Conservation (phyloP, 768 basidiomycete genomes). For the Pleurotus djamor region DNA sequence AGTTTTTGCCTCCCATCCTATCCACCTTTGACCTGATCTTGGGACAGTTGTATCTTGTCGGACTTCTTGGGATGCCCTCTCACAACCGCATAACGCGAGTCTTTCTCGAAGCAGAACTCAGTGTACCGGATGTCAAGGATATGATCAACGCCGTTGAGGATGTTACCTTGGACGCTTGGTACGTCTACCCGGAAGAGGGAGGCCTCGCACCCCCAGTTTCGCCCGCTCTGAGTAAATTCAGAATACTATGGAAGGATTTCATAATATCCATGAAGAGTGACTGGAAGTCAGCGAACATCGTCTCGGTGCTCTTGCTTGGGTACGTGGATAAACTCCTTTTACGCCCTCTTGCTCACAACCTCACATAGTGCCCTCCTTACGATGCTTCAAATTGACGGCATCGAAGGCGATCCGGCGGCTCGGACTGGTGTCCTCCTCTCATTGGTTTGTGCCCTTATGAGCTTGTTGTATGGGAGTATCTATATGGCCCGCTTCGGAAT, state of each 20-base stretch:
- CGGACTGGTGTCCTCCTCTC: conserved; percentile 58
- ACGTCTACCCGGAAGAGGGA: neutral
- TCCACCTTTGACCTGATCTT: conserved; percentile 25
- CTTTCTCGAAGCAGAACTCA: conserved; percentile 66
- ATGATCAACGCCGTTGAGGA: neutral
- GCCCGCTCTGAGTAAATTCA: conserved; percentile 46
- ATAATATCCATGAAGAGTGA: conserved; percentile 51
- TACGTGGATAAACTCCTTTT: neutral
- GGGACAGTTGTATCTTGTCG: conserved; percentile 28
- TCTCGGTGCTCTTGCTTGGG: conserved; percentile 40
- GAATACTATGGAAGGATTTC: conserved; percentile 53
- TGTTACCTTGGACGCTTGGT: neutral
- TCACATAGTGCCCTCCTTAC: conserved; percentile 28
- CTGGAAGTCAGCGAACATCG: conserved; percentile 55
- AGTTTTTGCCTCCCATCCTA: too few species aligned
- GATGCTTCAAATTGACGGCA: conserved; percentile 31
- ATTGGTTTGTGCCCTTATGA: conserved; percentile 57
- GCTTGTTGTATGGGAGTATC: conserved; percentile 60
- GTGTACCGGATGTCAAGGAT: conserved; percentile 46
- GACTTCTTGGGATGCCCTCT: conserved; percentile 59
- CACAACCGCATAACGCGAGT: conserved; percentile 64
- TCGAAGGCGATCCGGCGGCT: conserved; percentile 49
- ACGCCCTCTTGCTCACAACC: neutral
- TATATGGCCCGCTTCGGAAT: conserved; percentile 64
- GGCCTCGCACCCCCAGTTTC: conserved; percentile 23